Evolutionary conservation across 805 yeast species (phyloP).

Genomic region (Metschnikowia borealis): DNA sequence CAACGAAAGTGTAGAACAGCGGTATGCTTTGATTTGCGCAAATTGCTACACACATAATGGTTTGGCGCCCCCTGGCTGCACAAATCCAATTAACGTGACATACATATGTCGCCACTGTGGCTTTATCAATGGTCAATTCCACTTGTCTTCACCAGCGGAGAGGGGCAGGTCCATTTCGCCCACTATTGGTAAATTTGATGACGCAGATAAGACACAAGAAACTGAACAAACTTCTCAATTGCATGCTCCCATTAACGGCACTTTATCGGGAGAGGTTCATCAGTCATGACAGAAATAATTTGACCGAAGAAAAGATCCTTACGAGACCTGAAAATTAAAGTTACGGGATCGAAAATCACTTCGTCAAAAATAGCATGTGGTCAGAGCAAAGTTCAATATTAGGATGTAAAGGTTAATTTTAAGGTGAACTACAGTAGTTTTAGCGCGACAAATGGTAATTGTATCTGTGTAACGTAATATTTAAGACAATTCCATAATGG

Average conservation of each 20-base stretch:
- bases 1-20: conserved; percentile 55
- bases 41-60: conserved; percentile 74
- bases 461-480: background rate
- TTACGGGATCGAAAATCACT: background rate
- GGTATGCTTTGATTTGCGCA: conserved; percentile 70
- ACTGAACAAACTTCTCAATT: background rate
- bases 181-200: background rate
- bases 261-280: background rate
- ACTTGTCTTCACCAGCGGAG: background rate
- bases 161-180: background rate
- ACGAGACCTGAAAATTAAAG: background rate
- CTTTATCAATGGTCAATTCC: conserved; percentile 27
- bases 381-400: background rate
- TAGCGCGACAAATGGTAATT: background rate
- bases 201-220: background rate
- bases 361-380: background rate
- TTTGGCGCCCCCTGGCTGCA: conserved; percentile 66
- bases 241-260: background rate
- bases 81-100: conserved; percentile 43
- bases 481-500: conserved; percentile 77
- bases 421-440: background rate
- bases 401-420: background rate
- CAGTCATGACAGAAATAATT: background rate
- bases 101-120: conserved; percentile 71
- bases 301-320: background rate